Evolutionary conservation across 2,329 filamentous ascomycete genomes (phyloP).

Genomic region (Drechmeria coniospora): DNA sequence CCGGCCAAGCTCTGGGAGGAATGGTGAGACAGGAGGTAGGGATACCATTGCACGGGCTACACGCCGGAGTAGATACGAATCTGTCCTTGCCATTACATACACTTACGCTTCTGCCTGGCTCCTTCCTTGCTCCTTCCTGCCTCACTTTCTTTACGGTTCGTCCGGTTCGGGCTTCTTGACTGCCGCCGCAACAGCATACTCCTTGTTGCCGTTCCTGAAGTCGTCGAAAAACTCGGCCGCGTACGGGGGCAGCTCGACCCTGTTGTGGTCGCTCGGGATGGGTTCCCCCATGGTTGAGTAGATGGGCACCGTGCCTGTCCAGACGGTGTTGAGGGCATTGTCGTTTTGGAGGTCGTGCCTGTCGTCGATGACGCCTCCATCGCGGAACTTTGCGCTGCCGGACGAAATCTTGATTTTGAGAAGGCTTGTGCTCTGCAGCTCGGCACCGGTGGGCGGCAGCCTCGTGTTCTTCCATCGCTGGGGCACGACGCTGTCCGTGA

Average conservation of each 20-base stretch:
- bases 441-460: constrained; percentile 53
- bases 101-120: too few relatives aligned
- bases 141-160: too few relatives aligned
- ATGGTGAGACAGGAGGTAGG: too few relatives aligned
- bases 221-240: constrained; percentile 28
- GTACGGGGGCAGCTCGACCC: constrained; percentile 46
- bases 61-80: too few relatives aligned
- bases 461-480: constrained; percentile 55
- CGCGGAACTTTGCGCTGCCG: constrained; percentile 61
- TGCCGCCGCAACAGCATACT: constrained; percentile 12
- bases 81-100: too few relatives aligned
- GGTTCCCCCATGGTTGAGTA: constrained; percentile 50
- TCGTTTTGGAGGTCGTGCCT: constrained; percentile 29
- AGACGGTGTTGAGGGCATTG: constrained; percentile 25
- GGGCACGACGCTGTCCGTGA: constrained; percentile 60
- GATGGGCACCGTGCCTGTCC: constrained; percentile 47
- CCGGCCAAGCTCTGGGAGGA: constrained; percentile 70
- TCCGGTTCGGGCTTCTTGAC: constrained; percentile 6
- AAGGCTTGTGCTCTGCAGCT: constrained; percentile 62
- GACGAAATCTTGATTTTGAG: constrained; percentile 51
- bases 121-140: too few relatives aligned
- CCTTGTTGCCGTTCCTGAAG: constrained; percentile 19
- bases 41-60: not conserved
- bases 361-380: constrained; percentile 45
- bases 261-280: constrained; percentile 42